Evolutionary conservation across 1,284 basidiomycete genomes (phyloP).

Genomic region (Pterula multifida): DNA sequence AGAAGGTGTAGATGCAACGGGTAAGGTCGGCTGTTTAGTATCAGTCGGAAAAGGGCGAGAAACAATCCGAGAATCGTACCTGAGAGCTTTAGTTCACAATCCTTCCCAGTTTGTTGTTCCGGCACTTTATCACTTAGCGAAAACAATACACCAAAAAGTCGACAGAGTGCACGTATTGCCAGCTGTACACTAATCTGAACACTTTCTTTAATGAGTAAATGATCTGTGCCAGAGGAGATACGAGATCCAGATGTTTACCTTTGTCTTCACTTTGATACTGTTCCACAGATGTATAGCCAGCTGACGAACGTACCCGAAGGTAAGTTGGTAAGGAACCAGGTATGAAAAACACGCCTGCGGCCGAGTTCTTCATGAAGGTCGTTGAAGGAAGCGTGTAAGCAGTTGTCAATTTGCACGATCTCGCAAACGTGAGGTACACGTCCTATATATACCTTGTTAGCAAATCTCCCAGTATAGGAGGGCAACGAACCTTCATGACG

Average conservation of each 20-base stretch:
- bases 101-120: constrained; percentile 37
- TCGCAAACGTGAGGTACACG: constrained; percentile 76
- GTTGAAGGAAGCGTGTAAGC: constrained; percentile 86
- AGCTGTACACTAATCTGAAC: constrained; percentile 92
- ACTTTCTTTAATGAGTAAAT: constrained; percentile 46
- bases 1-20: constrained; percentile 32
- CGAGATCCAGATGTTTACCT: constrained; percentile 33
- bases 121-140: constrained; percentile 62
- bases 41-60: constrained; percentile 42
- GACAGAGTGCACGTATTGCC: constrained; percentile 94
- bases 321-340: constrained; percentile 79
- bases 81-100: constrained; percentile 62
- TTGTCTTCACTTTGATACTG: constrained; percentile 81
- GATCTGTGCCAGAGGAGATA: constrained; percentile 12
- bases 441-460: constrained; percentile 33
- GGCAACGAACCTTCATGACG: constrained; percentile 64
- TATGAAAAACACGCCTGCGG: constrained; percentile 83
- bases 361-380: constrained; percentile 97
- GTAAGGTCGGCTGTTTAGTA: constrained; percentile 41
- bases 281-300: constrained; percentile 89
- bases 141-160: constrained; percentile 94
- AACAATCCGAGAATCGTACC: constrained; percentile 8
- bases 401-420: constrained; percentile 74
- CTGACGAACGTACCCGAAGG: constrained; percentile 94
- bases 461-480: constrained; percentile 5